phyloP scores from a whole-genome alignment of 139 green algal species.

The Mesotaenium endlicherianum region DNA sequence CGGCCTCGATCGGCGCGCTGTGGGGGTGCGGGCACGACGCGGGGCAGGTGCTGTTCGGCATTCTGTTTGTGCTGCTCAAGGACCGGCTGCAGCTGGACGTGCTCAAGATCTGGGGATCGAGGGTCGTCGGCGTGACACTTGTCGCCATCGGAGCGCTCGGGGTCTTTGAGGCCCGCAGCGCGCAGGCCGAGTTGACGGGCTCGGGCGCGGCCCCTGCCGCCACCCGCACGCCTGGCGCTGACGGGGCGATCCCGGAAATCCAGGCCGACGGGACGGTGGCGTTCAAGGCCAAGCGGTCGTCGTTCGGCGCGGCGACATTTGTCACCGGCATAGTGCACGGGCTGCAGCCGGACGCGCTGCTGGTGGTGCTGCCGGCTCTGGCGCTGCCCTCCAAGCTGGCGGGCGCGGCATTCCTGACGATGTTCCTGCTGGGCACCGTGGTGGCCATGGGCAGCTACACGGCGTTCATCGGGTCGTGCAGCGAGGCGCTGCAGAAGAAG shows the following conservation, averaged over 20 bases:
- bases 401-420: constrained; percentile 81
- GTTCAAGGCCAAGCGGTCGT: background rate
- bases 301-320: constrained; percentile 69
- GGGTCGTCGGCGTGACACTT: constrained; percentile 82
- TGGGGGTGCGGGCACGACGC: constrained; percentile 97
- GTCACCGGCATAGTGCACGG: constrained; percentile 93
- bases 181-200: background rate
- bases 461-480: constrained; percentile 54
- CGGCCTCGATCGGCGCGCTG: constrained; percentile 84
- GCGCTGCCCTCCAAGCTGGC: constrained; percentile 86
- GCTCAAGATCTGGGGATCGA: constrained; percentile 1
- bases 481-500: constrained; percentile 25
- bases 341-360: constrained; percentile 93
- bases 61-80: constrained; percentile 85
- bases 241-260: too few relatives aligned
- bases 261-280: too few relatives aligned
- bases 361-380: constrained; percentile 93
- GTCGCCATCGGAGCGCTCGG: constrained; percentile 87
- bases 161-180: constrained; percentile 82
- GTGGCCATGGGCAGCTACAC: constrained; percentile 95
- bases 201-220: background rate
- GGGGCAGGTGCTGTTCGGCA: constrained; percentile 93
- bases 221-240: background rate
- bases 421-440: constrained; percentile 94
- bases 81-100: constrained; percentile 54